Evolutionary conservation across 257 asterid species (phyloP), one percentile per base, ranked within the genome.

Genomic region (Przewalskia tangutica): DNA sequence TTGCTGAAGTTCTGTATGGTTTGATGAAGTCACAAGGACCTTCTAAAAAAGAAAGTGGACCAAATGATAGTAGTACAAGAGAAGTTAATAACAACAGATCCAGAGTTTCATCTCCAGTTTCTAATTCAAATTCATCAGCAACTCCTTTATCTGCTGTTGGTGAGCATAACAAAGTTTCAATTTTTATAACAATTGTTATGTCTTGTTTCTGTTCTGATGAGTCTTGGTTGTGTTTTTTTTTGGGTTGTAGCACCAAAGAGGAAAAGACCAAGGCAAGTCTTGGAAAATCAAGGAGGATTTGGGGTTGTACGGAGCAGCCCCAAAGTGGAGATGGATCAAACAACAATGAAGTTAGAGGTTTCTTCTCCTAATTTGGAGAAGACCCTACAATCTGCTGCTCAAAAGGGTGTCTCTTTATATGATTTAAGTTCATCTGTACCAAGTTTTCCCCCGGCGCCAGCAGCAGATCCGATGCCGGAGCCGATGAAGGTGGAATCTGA

Each of bases 1-100:
- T 96, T 42, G 99, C 99, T 1, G 98, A 94, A 89, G 98, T 96
- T 8, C 80, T 96, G 81, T 94, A 84, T 60, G 99, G 95, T 0
- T 78, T 96, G 93, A 95, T 83, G 95, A 93, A 90, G 77, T 87
- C 98, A 14, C 98, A 89, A 66, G 93, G 86, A 55, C 32, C 32
- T 27, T 27, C 32, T 27, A 27, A 27, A 27, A 27, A 27, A 1
- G 32, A 27, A 27, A 27, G 32, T 27, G 32, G 32, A 27, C 48
- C 86, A 5, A 85, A 20, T 82, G 97, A 92, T 44, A 84, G 32
- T 27, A 27, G 95, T 2, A 48, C 79, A 48, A 89, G 86, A 66
- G 99, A 95, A 85, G 86, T 88, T 36, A 91, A 63, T 77, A 73
- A 87, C 78, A 89, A 87, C 81, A 89, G 94, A 90, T 89, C 95